phyloP scores from a whole-genome alignment of 2,329 filamentous ascomycete species.

The Dactylella cylindrospora region DNA sequence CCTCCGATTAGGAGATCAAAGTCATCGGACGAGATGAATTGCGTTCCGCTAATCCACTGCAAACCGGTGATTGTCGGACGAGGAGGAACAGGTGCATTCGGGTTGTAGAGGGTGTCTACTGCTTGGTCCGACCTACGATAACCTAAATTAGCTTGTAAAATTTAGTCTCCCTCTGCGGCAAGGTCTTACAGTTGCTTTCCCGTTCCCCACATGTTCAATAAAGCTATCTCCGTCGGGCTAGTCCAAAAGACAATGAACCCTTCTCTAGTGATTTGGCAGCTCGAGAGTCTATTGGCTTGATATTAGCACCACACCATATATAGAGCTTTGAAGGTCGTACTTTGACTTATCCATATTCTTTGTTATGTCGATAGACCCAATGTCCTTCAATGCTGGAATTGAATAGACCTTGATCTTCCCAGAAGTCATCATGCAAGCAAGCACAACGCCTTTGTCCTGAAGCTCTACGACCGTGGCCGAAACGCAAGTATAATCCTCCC shows the following conservation, averaged over 20 bases:
- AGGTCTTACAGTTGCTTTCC: constrained; percentile 66
- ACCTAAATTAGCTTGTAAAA: constrained; percentile 6
- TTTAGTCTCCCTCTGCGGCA: background rate
- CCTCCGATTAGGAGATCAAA: constrained; percentile 83
- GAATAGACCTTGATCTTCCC: constrained; percentile 76
- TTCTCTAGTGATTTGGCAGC: constrained; percentile 41
- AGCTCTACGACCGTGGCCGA: constrained; percentile 74
- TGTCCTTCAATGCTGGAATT: constrained; percentile 83
- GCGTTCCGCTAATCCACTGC: constrained; percentile 95
- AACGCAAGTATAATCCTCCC: constrained; percentile 75
- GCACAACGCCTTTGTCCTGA: constrained; percentile 71
- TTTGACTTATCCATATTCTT: background rate
- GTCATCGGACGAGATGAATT: constrained; percentile 82
- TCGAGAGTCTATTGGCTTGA: constrained; percentile 27
- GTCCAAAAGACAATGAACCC: constrained; percentile 87
- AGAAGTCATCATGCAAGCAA: constrained; percentile 84
- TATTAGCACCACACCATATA: constrained; percentile 15
- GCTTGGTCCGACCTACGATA: constrained; percentile 30
- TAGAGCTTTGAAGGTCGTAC: background rate
- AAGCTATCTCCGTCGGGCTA: constrained; percentile 78
- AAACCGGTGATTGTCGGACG: constrained; percentile 92
- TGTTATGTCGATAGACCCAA: constrained; percentile 56
- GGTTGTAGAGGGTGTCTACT: constrained; percentile 77
- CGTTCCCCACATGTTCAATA: constrained; percentile 82
- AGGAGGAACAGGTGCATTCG: constrained; percentile 69